Evolutionary conservation across 129 eudicot genomes (phyloP), one percentile per base, ranked within the genome.

Genomic region (Sambucus nigra): DNA sequence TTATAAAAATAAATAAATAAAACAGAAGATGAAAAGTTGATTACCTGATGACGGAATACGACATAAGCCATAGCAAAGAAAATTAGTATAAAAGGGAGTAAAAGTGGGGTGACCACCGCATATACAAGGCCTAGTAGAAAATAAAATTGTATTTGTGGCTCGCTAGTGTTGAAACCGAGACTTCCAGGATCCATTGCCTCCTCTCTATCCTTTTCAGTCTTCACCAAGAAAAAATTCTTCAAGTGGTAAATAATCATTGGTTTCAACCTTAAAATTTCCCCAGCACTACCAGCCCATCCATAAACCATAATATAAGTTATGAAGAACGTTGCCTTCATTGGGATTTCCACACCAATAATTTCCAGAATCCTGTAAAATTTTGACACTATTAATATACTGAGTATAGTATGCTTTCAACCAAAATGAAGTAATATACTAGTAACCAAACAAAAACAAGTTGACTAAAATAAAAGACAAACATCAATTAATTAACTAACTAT

Each of bases 171-270:
- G 38, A 91, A 91, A 55, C 84, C 99, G 23, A 91, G 72, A 71
- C 94, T 86, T 65, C 99, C 99, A 0, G 99, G 80, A 69, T 91
- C 94, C 99, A 91, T 91, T 33, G 99, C 99, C 62, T 60, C 86
- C 64, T 82, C 95, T 69, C 94, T 76, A 57, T 91, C 99, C 63
- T 86, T 85, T 67, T 91, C 99, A 11, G 99, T 91, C 78, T 86
- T 91, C 47, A 91, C 99, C 66, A 91, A 60, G 52, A 91, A 91
- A 67, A 74, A 69, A 64, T 91, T 91, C 68, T 91, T 91, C 69
- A n/a, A 78, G 68, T 91, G 99, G 53, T 60, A 91, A 50, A 85
- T 59, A 41, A 91, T 82, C 61, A 91, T 51, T 24, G 99, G 95
- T 61, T 79, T 86, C 48, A 91, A 55, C 77, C 99, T 80, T 67